phyloP scores from a whole-genome alignment of 345 rosid species.

The Heritiera littoralis region DNA sequence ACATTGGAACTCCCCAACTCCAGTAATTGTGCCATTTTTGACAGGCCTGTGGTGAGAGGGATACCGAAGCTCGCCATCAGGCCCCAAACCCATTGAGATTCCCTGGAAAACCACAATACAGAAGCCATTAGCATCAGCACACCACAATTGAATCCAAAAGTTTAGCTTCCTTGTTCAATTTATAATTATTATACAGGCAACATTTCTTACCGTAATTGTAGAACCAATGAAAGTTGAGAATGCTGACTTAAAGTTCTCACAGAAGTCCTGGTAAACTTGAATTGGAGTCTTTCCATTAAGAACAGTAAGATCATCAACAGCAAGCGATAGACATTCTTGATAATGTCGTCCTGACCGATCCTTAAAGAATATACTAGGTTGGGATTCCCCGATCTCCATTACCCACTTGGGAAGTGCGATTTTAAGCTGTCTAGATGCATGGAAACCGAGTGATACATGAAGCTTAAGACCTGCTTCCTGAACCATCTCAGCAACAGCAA shows the following conservation, averaged over 20 bases:
- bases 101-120: constrained; percentile 50
- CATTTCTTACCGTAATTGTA: constrained; percentile 57
- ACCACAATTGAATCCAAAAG: background rate
- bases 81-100: constrained; percentile 82
- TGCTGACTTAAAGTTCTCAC: constrained; percentile 74
- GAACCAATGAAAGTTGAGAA: constrained; percentile 68
- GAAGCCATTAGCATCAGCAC: constrained; percentile 12
- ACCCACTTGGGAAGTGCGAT: constrained; percentile 84
- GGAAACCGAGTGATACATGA: constrained; percentile 76
- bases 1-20: constrained; percentile 91
- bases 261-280: constrained; percentile 67
- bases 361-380: constrained; percentile 52
- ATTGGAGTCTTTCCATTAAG: constrained; percentile 75
- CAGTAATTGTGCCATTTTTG: constrained; percentile 33
- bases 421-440: constrained; percentile 44
- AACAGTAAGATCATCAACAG: constrained; percentile 74
- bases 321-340: constrained; percentile 70
- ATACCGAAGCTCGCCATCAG: constrained; percentile 80
- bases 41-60: constrained; percentile 56
- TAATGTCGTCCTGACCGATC: constrained; percentile 58
- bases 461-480: constrained; percentile 72
- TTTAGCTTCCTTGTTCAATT: background rate
- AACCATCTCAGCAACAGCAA: constrained; percentile 78
- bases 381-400: constrained; percentile 49
- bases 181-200: background rate